Conservation (phyloP, 108 stramenopile genomes). For the Nitzschia sp. region DNA sequence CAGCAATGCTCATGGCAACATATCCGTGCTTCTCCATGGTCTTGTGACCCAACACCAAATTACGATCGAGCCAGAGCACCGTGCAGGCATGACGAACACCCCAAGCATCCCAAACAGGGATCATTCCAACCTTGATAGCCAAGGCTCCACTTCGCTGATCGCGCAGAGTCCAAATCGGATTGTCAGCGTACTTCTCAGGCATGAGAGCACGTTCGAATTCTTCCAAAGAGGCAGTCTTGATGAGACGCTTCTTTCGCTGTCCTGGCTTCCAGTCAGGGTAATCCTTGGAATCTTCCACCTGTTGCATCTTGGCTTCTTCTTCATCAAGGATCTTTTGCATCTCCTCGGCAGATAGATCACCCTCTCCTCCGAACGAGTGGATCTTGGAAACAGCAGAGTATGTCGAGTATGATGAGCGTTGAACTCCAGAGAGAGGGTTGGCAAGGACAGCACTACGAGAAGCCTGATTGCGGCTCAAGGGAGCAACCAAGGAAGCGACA, state of each 20-base stretch:
- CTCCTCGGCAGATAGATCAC: constrained; percentile 55
- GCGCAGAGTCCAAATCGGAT: constrained; percentile 63
- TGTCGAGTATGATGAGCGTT: constrained; percentile 25
- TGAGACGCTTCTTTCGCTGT: constrained; percentile 74
- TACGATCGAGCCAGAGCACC: constrained; percentile 88
- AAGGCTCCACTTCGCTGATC: constrained; percentile 88
- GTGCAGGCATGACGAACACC: constrained; percentile 93
- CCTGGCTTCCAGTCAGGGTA: constrained; percentile 84
- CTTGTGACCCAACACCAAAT: constrained; percentile 88
- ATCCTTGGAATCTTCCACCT: constrained; percentile 42
- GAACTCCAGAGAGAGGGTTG: neutral
- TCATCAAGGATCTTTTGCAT: constrained; percentile 64
- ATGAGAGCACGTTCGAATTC: constrained; percentile 69
- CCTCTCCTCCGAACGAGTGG: constrained; percentile 30
- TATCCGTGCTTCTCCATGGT: constrained; percentile 89
- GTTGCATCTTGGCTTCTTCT: constrained; percentile 53
- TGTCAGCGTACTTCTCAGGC: constrained; percentile 41
- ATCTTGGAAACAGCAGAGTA: constrained; percentile 16
- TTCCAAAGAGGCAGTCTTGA: constrained; percentile 57
- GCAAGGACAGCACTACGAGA: too few species aligned
- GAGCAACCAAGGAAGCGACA: neutral
- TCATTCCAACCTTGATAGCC: constrained; percentile 96
- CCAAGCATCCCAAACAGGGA: constrained; percentile 96
- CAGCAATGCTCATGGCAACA: constrained; percentile 86
- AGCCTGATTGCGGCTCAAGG: too few species aligned